A percentile compares a stretch with the other conserved stretches of the same genome.
phyloP scores from a whole-genome alignment of 352 stramenopile genomes.

The Phytopythium cucurbitacearum region DNA sequence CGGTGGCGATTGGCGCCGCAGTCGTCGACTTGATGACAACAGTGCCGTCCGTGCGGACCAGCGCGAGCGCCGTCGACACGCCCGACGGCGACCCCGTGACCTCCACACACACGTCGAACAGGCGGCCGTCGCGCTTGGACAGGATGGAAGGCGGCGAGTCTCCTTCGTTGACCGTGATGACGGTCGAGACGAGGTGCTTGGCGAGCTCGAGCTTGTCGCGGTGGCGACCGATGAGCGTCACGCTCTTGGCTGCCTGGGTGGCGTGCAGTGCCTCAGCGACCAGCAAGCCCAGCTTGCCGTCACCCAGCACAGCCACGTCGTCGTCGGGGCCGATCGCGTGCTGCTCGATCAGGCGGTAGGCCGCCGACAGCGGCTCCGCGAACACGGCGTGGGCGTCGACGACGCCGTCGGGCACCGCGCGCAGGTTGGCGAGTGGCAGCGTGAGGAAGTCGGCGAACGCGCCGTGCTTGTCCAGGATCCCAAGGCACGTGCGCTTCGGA shows the following conservation, averaged over 20 bases:
- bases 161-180: conserved; percentile 16
- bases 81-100: conserved; percentile 47
- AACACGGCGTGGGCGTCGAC: conserved; percentile 76
- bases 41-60: conserved; percentile 30
- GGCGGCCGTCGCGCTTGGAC: conserved; percentile 7
- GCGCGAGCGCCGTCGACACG: conserved; percentile 30
- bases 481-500: conserved; percentile 74
- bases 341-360: conserved; percentile 85
- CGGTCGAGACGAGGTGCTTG: conserved; percentile 33
- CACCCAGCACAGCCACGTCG: conserved; percentile 76
- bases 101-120: conserved; percentile 68
- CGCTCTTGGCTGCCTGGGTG: conserved; percentile 15
- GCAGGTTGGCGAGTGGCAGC: conserved; percentile 75
- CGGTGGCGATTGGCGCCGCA: background rate
- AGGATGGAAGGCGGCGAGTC: conserved; percentile 4
- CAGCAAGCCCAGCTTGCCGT: conserved; percentile 88
- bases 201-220: conserved; percentile 47
- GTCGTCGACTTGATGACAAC: conserved; percentile 52
- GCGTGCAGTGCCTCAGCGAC: conserved; percentile 76
- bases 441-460: conserved; percentile 85
- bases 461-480: conserved; percentile 77
- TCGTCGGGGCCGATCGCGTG: conserved; percentile 47
- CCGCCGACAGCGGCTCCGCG: conserved; percentile 82
- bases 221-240: conserved; percentile 62
- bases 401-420: conserved; percentile 64